Base-by-base conservation (phyloP, 768 basidiomycete genomes). In the Postia placenta region DNA sequence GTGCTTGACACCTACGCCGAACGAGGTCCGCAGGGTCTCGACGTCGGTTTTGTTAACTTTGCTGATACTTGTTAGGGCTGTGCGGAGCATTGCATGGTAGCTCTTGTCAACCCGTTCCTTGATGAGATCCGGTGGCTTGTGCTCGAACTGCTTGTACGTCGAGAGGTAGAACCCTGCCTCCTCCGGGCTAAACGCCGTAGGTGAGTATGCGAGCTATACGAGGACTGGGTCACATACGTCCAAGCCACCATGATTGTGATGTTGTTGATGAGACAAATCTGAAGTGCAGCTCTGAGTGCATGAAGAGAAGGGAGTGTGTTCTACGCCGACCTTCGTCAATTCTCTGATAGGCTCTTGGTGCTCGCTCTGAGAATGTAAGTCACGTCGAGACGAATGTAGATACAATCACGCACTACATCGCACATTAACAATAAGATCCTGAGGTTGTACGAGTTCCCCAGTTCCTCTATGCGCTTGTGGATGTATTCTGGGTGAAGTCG, bases 31-130 rank as follows among this genome's bases (percentile, higher is more conserved):
- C 36, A 99, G 72, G 3, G 95, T 98, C 67, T 91, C 83, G 1
- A 94, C 92, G 59, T 99, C 96, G 3, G 95, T 98, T 73, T 95
- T 96, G 69, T 98, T 98, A 53, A 99, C 91, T 57, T 89, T 92
- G 61, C 80, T 86, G 59, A 98, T 89, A 55, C 80, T 82, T 1
- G 95, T 98, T 23, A 99, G 73, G 1, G 89, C 78, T 17, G 81
- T 79, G 48, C 87, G 87, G 12, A 98, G 66, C 59, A 92, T 76
- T 6, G 92, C 81, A 54, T 76, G 69, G 60, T 96, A 92, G 58
- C 91, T 87, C 56, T 93, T 91, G 64, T 96, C 92, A 24, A 89
- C 74, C 38, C 92, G 85, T 63, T 98, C 96, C 65, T 93, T 95
- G 71, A 99, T 94, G 60, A 93, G 72, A 61, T 91, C 85, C 6